Base-by-base conservation (phyloP, 306 rosid species). In the Cucumis melo region DNA sequence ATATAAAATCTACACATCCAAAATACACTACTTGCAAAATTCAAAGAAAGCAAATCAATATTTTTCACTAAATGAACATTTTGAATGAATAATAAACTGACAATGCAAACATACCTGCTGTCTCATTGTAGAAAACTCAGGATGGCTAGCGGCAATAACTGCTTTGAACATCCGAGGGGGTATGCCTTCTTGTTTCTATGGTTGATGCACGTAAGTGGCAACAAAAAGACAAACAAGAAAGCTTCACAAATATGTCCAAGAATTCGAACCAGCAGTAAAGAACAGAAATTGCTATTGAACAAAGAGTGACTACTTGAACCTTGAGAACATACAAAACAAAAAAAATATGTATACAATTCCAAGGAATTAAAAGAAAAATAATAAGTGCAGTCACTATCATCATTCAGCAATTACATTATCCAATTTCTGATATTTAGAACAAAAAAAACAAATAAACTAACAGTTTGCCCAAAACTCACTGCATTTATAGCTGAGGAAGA, bases 71-170 rank as follows among this genome's bases (percentile, higher is more conserved):
- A n/a, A 42, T 4, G 7, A 50, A 5, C n/a, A 20, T 38, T 38
- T 60, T 8, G 46, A 20, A 46, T 32, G 8, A 57, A 20, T 57
- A 57, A 55, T 36, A 39, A 75, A 38, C 78, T 21, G 39, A 46
- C 60, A 72, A 23, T 19, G 24, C 1, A 17, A 50, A 44, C 65
- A 64, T 84, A 92, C 99, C 99, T 94, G 99, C 82, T 94, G 99
- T 71, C 97, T 86, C 87, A 86, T 85, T 71, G 99, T 82, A 51
- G 99, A 92, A 87, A 94, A 94, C 82, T 94, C 99, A 46, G 99
- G 97, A 86, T 94, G 99, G 80, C 93, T 89, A 54, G 97, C 92
- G 76, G 99, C 96, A 80, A 94, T 92, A 78, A 94, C 86, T 23
- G 96, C 77, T 85, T 94, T 94, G 86, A 95, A 92, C 99, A 95